Evolutionary conservation across 176 grass and related monocot genomes (phyloP), one percentile per base, ranked within the genome.

Genomic region (Lolium rigidum): DNA sequence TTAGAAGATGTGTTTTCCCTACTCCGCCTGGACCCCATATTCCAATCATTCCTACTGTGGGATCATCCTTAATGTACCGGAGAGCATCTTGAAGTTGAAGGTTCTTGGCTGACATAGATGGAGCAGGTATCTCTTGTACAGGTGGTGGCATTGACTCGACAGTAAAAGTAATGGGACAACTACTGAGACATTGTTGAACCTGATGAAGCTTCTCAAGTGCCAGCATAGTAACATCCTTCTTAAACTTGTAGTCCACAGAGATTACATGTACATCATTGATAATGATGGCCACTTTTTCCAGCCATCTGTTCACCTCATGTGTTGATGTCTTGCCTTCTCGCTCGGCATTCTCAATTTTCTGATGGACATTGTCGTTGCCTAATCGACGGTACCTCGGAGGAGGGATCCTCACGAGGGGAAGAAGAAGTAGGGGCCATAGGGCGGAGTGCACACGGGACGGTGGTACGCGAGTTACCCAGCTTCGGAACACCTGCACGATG

Each of bases 1-100:
- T 65, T 7, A 65, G 26, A 31, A 65, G 61, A 64, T 64, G 25
- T 64, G 61, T 64, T 11, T 11, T 64, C 25, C 61, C 61, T 1
- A 64, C 79, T 56, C 86, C 86, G 14, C 86, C 59, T 0, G 22
- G n/a, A 37, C 86, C 86, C 49, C 38, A 70, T 41, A 88, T 77
- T 8, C 86, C 86, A 44, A 88, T 58, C 9, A 77, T 67, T 31
- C 37, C 60, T 4, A 77, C 35, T 26, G 60, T 26, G 12, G 62
- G 68, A 14, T 48, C 70, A 56, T 82, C 26, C 10, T 17, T 18
- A 28, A 86, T 76, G 47, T 57, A 79, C 47, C 17, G 65, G 31
- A 78, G 84, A 38, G 48, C 75, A 28, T 22, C 44, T 64, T 86
- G 64, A 31, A 79, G 61, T 17, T 10, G 55, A 64, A 26, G 20